Conservation (phyloP, 495 filamentous ascomycete species). For the Trichoderma parareesei region DNA sequence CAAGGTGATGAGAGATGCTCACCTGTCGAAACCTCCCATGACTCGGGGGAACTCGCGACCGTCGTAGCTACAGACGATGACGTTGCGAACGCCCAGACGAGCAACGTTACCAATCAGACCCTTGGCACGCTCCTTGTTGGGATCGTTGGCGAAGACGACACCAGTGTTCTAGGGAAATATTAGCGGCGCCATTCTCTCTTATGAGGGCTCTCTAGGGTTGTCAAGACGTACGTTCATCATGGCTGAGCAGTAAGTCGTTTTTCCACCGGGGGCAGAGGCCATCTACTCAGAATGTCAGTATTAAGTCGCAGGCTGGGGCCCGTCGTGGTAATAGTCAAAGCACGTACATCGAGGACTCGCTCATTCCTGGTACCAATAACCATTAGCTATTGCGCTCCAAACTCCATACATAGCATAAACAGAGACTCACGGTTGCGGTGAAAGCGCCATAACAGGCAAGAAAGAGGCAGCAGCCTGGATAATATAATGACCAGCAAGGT, state of each 20-base stretch:
- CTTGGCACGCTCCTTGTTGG: slow-evolving; percentile 84
- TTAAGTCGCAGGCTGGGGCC: too few relatives aligned
- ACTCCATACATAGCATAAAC: not conserved
- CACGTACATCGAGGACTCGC: slow-evolving; percentile 52
- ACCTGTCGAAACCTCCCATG: slow-evolving; percentile 81
- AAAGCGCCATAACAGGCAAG: slow-evolving; percentile 94
- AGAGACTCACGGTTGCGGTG: slow-evolving; percentile 50
- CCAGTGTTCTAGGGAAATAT: slow-evolving; percentile 60
- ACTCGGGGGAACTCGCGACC: slow-evolving; percentile 87
- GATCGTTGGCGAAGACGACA: slow-evolving; percentile 92
- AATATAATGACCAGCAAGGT: slow-evolving; percentile 95
- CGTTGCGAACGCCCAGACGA: slow-evolving; percentile 87
- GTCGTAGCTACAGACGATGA: slow-evolving; percentile 89
- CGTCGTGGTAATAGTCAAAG: not conserved
- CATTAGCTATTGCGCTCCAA: not conserved
- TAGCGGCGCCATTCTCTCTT: not conserved
- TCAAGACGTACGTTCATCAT: slow-evolving; percentile 59
- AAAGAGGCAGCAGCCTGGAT: slow-evolving; percentile 95
- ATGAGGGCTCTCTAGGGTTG: not conserved
- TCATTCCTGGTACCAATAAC: slow-evolving; percentile 53
- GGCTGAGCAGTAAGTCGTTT: slow-evolving; percentile 92
- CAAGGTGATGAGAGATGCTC: not conserved
- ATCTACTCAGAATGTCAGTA: slow-evolving; percentile 49
- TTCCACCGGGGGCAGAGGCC: slow-evolving; percentile 96
- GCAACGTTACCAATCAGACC: slow-evolving; percentile 98